Evolutionary conservation across 2,329 filamentous ascomycete genomes (phyloP).

Genomic region (Xylariaceae sp.): DNA sequence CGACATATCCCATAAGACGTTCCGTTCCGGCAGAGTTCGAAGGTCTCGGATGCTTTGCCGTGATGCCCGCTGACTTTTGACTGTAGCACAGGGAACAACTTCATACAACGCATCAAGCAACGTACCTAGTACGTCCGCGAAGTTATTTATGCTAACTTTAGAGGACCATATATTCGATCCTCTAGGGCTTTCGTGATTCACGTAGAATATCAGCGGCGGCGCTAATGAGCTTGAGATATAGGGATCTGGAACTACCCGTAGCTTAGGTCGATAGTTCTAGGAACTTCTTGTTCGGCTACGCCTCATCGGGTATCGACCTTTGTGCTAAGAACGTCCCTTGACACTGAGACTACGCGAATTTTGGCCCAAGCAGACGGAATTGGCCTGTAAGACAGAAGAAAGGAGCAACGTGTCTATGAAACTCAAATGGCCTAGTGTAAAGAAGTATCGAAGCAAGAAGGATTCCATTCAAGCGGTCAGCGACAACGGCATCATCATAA

Average conservation of each 20-base stretch:
- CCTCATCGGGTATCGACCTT: not conserved
- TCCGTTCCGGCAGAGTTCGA: constrained; percentile 15
- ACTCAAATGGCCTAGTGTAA: constrained; percentile 14
- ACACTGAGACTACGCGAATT: not conserved
- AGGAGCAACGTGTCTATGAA: constrained; percentile 26
- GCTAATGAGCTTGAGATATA: not conserved
- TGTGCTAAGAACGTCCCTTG: not conserved
- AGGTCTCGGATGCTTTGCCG: constrained; percentile 20
- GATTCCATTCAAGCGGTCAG: constrained; percentile 16
- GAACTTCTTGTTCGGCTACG: not conserved
- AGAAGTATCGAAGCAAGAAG: not conserved
- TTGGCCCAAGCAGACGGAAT: not conserved
- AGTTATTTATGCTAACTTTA: not conserved
- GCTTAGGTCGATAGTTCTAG: not conserved
- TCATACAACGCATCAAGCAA: not conserved
- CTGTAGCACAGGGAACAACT: not conserved
- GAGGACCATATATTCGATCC: no score
- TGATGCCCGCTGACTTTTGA: not conserved
- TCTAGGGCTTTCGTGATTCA: no score
- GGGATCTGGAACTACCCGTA: not conserved
- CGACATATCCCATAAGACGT: constrained; percentile 18
- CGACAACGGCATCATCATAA: constrained; percentile 15
- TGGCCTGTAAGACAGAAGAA: constrained; percentile 27
- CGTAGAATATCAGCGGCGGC: not conserved
- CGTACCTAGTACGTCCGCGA: not conserved